A percentile compares a stretch with the other conserved stretches of the same genome.
Conservation (phyloP, 2,329 filamentous ascomycete species). For the Ophiocordyceps sinensis region DNA sequence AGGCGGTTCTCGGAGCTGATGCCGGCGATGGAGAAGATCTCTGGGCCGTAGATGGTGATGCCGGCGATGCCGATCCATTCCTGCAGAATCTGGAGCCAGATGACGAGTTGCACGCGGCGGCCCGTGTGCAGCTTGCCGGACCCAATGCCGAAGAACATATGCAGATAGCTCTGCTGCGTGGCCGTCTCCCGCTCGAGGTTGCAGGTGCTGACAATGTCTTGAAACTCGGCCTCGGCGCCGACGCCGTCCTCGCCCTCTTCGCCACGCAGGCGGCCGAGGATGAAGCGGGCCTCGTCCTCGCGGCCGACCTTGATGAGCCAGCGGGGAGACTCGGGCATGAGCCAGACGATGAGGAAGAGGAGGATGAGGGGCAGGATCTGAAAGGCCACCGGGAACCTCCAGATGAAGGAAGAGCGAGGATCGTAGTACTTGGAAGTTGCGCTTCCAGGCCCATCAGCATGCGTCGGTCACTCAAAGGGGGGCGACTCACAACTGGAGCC, state of each 20-base stretch:
- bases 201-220: conserved; percentile 51
- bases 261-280: conserved; percentile 50
- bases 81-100: conserved; percentile 60
- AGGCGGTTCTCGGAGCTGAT: conserved; percentile 45
- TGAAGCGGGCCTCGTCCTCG: conserved; percentile 51
- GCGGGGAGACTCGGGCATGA: conserved; percentile 48
- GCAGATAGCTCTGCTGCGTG: conserved; percentile 40
- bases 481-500: conserved; percentile 32
- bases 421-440: conserved; percentile 46
- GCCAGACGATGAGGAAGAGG: conserved; percentile 42
- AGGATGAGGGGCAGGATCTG: conserved; percentile 50
- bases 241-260: conserved; percentile 33
- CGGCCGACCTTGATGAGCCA: conserved; percentile 54
- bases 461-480: no score
- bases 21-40: conserved; percentile 53
- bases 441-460: conserved; percentile 5
- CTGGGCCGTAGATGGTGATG: conserved; percentile 45
- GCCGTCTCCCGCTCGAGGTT: conserved; percentile 47
- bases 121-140: conserved; percentile 52
- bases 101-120: conserved; percentile 51
- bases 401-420: conserved; percentile 35
- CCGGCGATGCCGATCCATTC: conserved; percentile 58
- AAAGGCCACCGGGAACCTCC: conserved; percentile 46
- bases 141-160: conserved; percentile 53
- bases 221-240: conserved; percentile 47